phyloP scores from a whole-genome alignment of 1,284 basidiomycete genomes.

The Leccinum subrobustum region DNA sequence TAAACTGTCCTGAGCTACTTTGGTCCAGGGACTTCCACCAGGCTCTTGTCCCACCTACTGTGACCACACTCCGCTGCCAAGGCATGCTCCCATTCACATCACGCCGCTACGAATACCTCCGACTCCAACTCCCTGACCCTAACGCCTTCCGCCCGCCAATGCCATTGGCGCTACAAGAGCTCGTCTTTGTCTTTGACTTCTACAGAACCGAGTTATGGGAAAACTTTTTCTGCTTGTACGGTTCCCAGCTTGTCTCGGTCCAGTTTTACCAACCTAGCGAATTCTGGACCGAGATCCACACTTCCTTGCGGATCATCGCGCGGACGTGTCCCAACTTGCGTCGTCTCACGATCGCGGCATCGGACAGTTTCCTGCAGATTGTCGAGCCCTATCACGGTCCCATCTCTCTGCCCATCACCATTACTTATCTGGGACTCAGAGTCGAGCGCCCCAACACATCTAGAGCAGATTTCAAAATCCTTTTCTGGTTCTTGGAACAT shows the following conservation, averaged over 20 bases:
- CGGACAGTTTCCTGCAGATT: constrained; percentile 1
- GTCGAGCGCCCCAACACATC: constrained; percentile 3
- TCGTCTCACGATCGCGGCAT: constrained; percentile 20
- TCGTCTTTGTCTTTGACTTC: constrained; percentile 13
- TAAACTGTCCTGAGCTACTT: no score
- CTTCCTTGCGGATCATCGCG: constrained; percentile 9
- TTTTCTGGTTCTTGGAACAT: constrained; percentile 16
- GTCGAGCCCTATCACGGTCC: neutral
- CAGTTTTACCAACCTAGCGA: constrained; percentile 3
- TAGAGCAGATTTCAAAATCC: constrained; percentile 5
- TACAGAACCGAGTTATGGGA: constrained; percentile 4
- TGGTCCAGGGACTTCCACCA: neutral
- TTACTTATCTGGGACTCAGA: constrained; percentile 23
- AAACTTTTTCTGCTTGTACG: constrained; percentile 11
- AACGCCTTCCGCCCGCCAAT: neutral
- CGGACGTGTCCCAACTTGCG: constrained; percentile 20
- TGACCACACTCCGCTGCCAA: constrained; percentile 19
- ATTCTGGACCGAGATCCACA: neutral
- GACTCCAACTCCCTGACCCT: neutral
- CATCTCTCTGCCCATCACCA: constrained; percentile 12
- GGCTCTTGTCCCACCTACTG: constrained; percentile 12
- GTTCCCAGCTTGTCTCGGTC: constrained; percentile 20
- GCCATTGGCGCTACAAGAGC: constrained; percentile 19
- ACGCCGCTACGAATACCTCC: neutral
- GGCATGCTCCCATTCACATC: neutral